These are phyloP conservation scores for Fragilariopsis cylindrus DNA, from an alignment of 108 stramenopile species.

Conservation along the genomic window DNA sequence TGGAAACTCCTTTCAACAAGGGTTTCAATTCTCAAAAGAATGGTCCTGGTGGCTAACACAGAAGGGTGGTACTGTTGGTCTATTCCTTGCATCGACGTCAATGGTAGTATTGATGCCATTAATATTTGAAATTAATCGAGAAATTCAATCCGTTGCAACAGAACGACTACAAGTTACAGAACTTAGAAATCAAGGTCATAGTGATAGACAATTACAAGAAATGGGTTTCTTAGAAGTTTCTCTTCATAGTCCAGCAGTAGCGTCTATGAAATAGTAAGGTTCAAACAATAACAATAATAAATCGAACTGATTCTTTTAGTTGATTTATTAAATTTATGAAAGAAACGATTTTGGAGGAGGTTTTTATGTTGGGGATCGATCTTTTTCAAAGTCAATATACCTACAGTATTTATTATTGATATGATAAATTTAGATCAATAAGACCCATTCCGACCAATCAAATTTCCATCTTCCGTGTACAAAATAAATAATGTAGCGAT, in stretches of 20 bases:
- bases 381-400: too few species aligned
- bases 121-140: slow-evolving; percentile 87
- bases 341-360: too few species aligned
- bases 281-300: neutral
- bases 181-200: slow-evolving; percentile 77
- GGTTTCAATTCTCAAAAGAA: slow-evolving; percentile 57
- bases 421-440: too few species aligned
- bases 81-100: slow-evolving; percentile 75
- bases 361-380: too few species aligned
- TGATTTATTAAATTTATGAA: too few species aligned
- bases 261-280: slow-evolving; percentile 18
- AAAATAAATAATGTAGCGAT: too few species aligned
- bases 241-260: slow-evolving; percentile 53
- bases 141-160: slow-evolving; percentile 82
- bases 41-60: slow-evolving; percentile 59
- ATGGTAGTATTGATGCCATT: slow-evolving; percentile 87
- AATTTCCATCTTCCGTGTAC: too few species aligned
- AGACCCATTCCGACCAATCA: too few species aligned
- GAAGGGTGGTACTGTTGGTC: slow-evolving; percentile 61
- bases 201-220: slow-evolving; percentile 85
- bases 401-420: too few species aligned
- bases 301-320: too few species aligned
- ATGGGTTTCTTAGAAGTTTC: slow-evolving; percentile 76
- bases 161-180: slow-evolving; percentile 81
- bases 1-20: slow-evolving; percentile 64